Evolutionary conservation across 768 basidiomycete genomes (phyloP), one percentile per base, ranked within the genome.

Genomic region (Trametes elegans): DNA sequence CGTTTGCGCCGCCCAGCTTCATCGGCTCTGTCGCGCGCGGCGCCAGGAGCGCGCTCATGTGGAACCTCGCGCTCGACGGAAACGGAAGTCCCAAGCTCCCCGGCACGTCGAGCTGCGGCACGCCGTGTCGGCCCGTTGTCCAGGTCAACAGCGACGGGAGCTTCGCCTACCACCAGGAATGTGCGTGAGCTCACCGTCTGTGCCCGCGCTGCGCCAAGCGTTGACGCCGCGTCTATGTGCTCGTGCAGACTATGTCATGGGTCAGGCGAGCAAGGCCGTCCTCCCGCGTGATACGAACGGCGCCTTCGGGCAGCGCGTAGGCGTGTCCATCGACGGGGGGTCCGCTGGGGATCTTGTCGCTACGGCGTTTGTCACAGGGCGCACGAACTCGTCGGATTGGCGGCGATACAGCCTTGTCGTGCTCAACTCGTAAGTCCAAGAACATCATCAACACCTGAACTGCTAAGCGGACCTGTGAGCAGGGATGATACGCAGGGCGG

Each of bases 81-180:
- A 76, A 68, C 34, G 87, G 88, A 0, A 68, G 79, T 14, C 88
- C 88, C 1, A 79, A 78, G 62, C 72, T 85, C 3, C 85, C 87
- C 1, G 83, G 84, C 3, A 79, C 83, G 1, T 70, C 73, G 50
- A 86, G 83, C 54, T 91, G 88, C 55, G 74, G 74, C 2, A 77
- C 76, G n/a, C 83, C 85, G 11, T 91, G 87, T 62, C 78, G 88
- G 11, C 78, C 80, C 2, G 74, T 90, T 5, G 85, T 79, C 3
- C 83, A 84, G 4, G 77, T 90, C 49, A 85, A 87, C 63, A 80
- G 70, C 60, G 79, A 80, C 52, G 84, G 83, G 7, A 78, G 73
- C 57, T 88, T 81, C 68, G 76, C 71, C 24, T 72, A 83, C 29
- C 89, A 91, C 66, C 84, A 89, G 67, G 88, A 90, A 68, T 90